These are phyloP conservation scores for Candida lessepsii DNA, from an alignment of 805 yeast species.

Conservation along the genomic window DNA sequence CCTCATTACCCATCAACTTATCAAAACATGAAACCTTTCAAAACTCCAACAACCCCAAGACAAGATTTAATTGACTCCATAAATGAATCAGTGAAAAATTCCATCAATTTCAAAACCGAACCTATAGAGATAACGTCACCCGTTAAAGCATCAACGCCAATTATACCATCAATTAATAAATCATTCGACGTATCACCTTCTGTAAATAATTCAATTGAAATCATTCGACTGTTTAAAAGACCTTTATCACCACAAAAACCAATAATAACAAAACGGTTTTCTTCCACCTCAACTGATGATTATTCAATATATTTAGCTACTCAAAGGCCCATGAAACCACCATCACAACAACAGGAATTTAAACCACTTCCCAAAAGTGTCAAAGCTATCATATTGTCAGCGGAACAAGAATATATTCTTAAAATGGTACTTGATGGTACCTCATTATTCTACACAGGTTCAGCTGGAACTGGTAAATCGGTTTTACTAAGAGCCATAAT, in stretches of 20 bases:
- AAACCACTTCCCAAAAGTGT: constrained; percentile 24
- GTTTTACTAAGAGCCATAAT: constrained; percentile 70
- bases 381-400: constrained; percentile 35
- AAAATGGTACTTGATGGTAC: constrained; percentile 61
- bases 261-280: neutral
- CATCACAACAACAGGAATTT: neutral
- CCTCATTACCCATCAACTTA: neutral
- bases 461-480: constrained; percentile 98
- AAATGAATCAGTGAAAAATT: neutral
- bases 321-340: constrained; percentile 8
- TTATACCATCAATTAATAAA: neutral
- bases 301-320: constrained; percentile 10
- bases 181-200: neutral
- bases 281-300: constrained; percentile 2
- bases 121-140: neutral
- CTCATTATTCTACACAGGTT: constrained; percentile 89
- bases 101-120: neutral
- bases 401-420: constrained; percentile 66
- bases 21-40: neutral
- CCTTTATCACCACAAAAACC: constrained; percentile 5
- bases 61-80: neutral
- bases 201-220: neutral
- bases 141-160: neutral
- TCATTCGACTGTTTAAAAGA: constrained; percentile 1
- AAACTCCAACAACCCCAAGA: neutral